Evolutionary conservation across 441 rosid genomes (phyloP), one percentile per base, ranked within the genome.

Genomic region (Populus hybrid): DNA sequence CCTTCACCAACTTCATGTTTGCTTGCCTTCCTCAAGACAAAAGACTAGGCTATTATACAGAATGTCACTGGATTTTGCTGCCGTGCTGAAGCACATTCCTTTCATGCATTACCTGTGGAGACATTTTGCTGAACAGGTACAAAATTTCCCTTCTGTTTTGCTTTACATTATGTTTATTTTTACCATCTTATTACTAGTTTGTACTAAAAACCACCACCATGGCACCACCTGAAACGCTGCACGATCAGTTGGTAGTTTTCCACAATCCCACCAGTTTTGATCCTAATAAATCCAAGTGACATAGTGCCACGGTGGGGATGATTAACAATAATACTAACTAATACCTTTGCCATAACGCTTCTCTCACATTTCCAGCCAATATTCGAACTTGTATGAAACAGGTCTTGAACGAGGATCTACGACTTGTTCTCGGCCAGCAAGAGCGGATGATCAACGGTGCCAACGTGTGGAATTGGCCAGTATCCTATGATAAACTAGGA

Each of bases 1-100:
- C 80, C 97, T 95, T 84, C 99, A 95, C 82, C 99, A 95, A 63
- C 98, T 93, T 76, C 98, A 93, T 46, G 91, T 95, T 1, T 93
- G 97, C 89, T 84, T 95, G 84, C 99, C 98, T 78, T 91, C 99
- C 57, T 85, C 98, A 0, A 89, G 89, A 81, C 81, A 89, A 50
- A 92, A 93, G 84, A 95, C 97, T 12, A 85, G 98, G 81, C 83
- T 95, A 34, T 67, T 95, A 40, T 93, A 95, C 83, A 87, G 97
- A 80, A 93, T 95, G 97, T 93, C 98, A 3, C 87, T 93, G 18
- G 98, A 93, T 88, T 95, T 93, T 71, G 97, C 97, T 72, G 90
- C 97, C 10, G 59, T 92, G 21, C 86, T 93, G 74, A 95, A 92
- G 84, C 89, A 87, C 42, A 57, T 93, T 78, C 99, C 99, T 73